Conservation (phyloP, 768 basidiomycete species). For the Hypholoma sublateritium region DNA sequence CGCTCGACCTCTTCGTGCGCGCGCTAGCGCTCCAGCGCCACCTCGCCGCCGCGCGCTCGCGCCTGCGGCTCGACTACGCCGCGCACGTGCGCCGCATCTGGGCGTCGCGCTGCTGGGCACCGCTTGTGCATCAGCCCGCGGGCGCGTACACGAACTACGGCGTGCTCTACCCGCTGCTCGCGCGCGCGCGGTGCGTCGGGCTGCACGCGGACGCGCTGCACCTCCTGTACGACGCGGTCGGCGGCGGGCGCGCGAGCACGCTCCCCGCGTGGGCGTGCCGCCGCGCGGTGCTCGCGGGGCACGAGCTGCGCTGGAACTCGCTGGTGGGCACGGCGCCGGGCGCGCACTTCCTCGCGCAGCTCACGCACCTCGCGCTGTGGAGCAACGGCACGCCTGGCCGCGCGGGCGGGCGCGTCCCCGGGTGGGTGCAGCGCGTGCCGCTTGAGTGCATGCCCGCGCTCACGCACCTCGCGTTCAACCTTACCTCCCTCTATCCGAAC, state of each 20-base stretch:
- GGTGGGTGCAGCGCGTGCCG: slow-evolving; percentile 27
- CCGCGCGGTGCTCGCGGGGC: slow-evolving; percentile 32
- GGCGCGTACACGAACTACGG: slow-evolving; percentile 17
- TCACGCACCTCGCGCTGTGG: slow-evolving; percentile 38
- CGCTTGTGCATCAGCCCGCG: slow-evolving; percentile 19
- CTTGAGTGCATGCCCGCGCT: slow-evolving; percentile 31
- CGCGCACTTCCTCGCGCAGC: slow-evolving; percentile 29
- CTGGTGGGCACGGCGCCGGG: slow-evolving; percentile 30
- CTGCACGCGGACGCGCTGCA: slow-evolving; percentile 29
- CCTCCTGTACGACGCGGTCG: slow-evolving; percentile 33
- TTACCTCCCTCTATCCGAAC: slow-evolving; percentile 8
- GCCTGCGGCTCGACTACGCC: slow-evolving; percentile 31
- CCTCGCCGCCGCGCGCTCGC: slow-evolving; percentile 11
- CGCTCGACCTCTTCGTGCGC: slow-evolving; percentile 31
- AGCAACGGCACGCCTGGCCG: slow-evolving; percentile 2
- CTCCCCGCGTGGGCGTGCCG: slow-evolving; percentile 24
- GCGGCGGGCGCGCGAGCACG: slow-evolving; percentile 9
- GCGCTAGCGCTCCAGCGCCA: slow-evolving; percentile 28
- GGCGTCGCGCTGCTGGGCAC: slow-evolving; percentile 29
- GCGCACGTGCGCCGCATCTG: slow-evolving; percentile 32
- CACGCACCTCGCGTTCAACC: slow-evolving; percentile 31
- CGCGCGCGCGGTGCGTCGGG: slow-evolving; percentile 31
- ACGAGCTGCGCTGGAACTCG: slow-evolving; percentile 29
- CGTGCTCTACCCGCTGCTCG: slow-evolving; percentile 26
- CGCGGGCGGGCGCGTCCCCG: slow-evolving; percentile 5